phyloP scores from a whole-genome alignment of 1,139 yeast species.

The Petasospora fabianii region DNA sequence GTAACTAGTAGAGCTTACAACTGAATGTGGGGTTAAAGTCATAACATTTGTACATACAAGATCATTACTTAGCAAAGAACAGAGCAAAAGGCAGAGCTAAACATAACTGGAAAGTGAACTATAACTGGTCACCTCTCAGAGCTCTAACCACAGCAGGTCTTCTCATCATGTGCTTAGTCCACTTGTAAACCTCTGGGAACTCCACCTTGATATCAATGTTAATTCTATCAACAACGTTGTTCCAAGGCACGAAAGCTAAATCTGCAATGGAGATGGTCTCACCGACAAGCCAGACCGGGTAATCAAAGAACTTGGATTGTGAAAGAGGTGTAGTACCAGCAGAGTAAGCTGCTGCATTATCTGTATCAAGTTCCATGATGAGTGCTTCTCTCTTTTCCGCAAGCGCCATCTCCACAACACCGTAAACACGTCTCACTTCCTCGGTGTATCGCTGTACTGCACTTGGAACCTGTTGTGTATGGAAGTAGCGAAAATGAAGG shows the following conservation, averaged over 20 bases:
- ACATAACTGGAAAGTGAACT: too few species aligned
- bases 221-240: slow-evolving; percentile 88
- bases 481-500: slow-evolving; percentile 87
- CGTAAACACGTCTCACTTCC: slow-evolving; percentile 90
- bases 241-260: slow-evolving; percentile 93
- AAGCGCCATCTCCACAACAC: slow-evolving; percentile 91
- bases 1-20: not conserved
- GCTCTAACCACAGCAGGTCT: slow-evolving; percentile 82
- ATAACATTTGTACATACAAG: too few species aligned
- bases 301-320: slow-evolving; percentile 82
- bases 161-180: slow-evolving; percentile 93
- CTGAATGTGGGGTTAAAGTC: not conserved
- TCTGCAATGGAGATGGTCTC: slow-evolving; percentile 90
- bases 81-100: too few species aligned
- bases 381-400: slow-evolving; percentile 91
- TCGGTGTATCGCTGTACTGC: slow-evolving; percentile 91
- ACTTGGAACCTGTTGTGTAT: slow-evolving; percentile 78
- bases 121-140: slow-evolving; percentile 50
- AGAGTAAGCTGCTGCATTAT: slow-evolving; percentile 83
- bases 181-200: slow-evolving; percentile 92
- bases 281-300: slow-evolving; percentile 95
- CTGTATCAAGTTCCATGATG: slow-evolving; percentile 86
- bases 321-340: slow-evolving; percentile 87
- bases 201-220: slow-evolving; percentile 85
- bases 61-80: not conserved